A percentile compares a stretch with the other conserved stretches of the same genome.
phyloP scores from a whole-genome alignment of 2,329 filamentous ascomycete genomes.

The Hymenotorrendiella dingleyae region DNA sequence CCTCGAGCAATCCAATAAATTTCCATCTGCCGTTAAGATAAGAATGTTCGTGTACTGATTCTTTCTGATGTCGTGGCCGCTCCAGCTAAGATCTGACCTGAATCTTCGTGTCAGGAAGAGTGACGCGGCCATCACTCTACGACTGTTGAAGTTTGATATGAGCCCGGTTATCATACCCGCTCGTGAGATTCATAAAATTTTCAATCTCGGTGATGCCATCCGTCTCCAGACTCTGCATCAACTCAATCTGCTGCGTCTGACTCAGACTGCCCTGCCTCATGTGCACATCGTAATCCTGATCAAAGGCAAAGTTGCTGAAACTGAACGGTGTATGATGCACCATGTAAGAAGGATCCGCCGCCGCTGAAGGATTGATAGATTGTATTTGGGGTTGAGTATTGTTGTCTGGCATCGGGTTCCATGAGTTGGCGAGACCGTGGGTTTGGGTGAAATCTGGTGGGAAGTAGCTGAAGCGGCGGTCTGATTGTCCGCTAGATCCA shows the following conservation, averaged over 20 bases:
- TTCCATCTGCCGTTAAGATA: too few relatives aligned
- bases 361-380: constrained; percentile 1
- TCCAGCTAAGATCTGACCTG: too few relatives aligned
- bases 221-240: constrained; percentile 74
- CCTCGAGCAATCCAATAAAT: too few relatives aligned
- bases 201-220: constrained; percentile 59
- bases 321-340: constrained; percentile 25
- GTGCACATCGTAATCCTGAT: constrained; percentile 38
- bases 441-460: constrained; percentile 45
- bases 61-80: too few relatives aligned
- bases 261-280: constrained; percentile 63
- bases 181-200: constrained; percentile 43
- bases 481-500: constrained; percentile 45
- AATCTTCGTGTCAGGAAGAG: too few relatives aligned
- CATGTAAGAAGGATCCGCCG: constrained; percentile 25
- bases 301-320: constrained; percentile 29
- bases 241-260: constrained; percentile 74
- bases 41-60: too few relatives aligned
- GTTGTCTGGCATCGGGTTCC: constrained; percentile 19
- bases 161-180: constrained; percentile 27
- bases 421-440: constrained; percentile 24
- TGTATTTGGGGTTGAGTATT: constrained; percentile 7
- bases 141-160: too few relatives aligned
- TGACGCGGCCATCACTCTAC: too few relatives aligned
- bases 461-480: constrained; percentile 58